Base-by-base conservation (phyloP, 805 yeast genomes). In the Suhomyces pyralidae region DNA sequence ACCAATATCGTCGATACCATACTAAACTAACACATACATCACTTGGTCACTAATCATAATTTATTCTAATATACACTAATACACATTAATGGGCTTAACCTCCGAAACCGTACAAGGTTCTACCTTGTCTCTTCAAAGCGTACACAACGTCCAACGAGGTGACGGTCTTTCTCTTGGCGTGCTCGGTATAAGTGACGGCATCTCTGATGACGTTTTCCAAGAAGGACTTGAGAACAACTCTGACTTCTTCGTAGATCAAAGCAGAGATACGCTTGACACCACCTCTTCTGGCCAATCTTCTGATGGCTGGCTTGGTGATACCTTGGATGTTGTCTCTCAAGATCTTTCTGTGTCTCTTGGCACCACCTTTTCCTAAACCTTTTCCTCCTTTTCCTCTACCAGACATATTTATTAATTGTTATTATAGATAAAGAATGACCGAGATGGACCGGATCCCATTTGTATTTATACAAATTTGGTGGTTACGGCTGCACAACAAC, bases 341-440 rank as follows among this genome's bases (percentile, higher is more conserved):
- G 80, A 93, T 90, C 90, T 92, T 92, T 86, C 98, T 90, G 91
- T 93, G 99, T 81, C 99, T 91, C 87, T 93, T 93, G 71, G 99
- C 99, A 83, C 99, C 99, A 81, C 97, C 98, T 83, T 94, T 94
- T 73, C 99, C 99, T 70, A 94, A 85, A 82, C 99, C 99, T 89
- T 94, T 94, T 74, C 98, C 99, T 75, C 98, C 98, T 90, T 94
- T 93, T 74, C 99, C 99, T 85, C 97, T 92, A 78, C 98, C 97
- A 76, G 97, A 90, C 97, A 91, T 91, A 26, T 49, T 53, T 24
- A 45, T 45, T 38, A 48, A 20, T 46, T n/a, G 34, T 47, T 26
- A 24, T 45, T 50, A 34, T 45, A 19, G 19, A 26, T 26, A 57
- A 52, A 28, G 32, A 12, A 45, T 40, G 19, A 34, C 48, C 14